Conservation (phyloP, 2,329 filamentous ascomycete species). For the Sarocladium strictum region DNA sequence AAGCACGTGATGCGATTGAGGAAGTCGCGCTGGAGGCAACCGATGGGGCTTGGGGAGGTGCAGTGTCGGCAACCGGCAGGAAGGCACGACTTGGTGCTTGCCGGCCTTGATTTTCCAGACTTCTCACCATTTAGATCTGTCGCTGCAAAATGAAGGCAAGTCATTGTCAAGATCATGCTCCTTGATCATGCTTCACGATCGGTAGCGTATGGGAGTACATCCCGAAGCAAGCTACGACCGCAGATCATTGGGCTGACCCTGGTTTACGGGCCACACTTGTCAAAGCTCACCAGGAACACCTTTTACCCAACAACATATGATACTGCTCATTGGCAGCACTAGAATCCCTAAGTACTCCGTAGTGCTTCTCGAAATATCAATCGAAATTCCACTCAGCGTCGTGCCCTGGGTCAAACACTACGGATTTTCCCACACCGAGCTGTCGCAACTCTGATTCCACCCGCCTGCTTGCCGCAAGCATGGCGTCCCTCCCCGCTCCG, state of each 20-base stretch:
- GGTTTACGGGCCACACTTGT: background rate
- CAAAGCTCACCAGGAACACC: conserved; percentile 4
- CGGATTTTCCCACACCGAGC: background rate
- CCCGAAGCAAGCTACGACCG: background rate
- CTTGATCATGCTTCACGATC: background rate
- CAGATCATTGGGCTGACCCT: conserved; percentile 4
- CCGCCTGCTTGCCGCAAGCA: background rate
- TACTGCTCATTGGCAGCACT: too few relatives aligned
- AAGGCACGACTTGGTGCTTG: too few relatives aligned
- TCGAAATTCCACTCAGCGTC: background rate
- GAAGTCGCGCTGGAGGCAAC: too few relatives aligned
- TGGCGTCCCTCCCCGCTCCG: conserved; percentile 5
- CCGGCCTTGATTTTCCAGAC: too few relatives aligned
- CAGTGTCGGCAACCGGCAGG: too few relatives aligned
- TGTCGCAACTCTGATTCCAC: background rate
- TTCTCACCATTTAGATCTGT: too few relatives aligned
- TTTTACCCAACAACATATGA: too few relatives aligned
- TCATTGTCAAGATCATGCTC: too few relatives aligned
- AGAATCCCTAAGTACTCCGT: too few relatives aligned
- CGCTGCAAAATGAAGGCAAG: too few relatives aligned
- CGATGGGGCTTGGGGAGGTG: too few relatives aligned
- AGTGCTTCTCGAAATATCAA: background rate
- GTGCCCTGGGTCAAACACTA: background rate
- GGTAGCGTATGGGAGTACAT: background rate
- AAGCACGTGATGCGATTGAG: too few relatives aligned